Base-by-base conservation (phyloP, 495 filamentous ascomycete species). In the Aspergillus funiculosus region DNA sequence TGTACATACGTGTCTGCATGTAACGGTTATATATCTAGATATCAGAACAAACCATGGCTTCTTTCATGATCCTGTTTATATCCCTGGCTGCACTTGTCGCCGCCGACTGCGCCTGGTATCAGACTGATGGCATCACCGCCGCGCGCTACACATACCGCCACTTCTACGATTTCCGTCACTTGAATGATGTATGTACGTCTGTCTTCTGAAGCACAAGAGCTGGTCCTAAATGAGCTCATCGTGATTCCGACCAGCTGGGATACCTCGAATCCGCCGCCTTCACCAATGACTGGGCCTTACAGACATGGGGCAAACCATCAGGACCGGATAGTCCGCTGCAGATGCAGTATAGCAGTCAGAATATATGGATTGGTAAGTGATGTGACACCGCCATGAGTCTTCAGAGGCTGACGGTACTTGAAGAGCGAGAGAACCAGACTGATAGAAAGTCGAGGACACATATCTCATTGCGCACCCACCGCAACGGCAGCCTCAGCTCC, bases 401-500 rank as follows among this genome's bases (percentile, higher is more conserved):
- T 34, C 17, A n/a, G 26, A 1, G 26, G 8, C 26, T 3, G 13
- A 9, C 30, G 2, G 7, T 2, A 18, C 10, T 15, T n/a, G n/a
- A 11, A 34, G 17, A 34, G 1, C 9, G 15, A 13, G 9, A 34
- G 13, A 14, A 34, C 30, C 1, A 34, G 7, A 34, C 30, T n/a
- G 15, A n/a, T 14, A 10, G 1, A 34, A 34, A 14, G n/a, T 22
- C 35, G 6, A 3, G 1, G 3, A 26, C 42, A 3, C 19, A 44
- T n/a, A 29, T 44, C 5, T 15, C 19, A 1, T 30, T 44, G 11
- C 42, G 42, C 29, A 13, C 42, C 19, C 26, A 44, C 42, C 42
- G 29, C 42, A 35, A 35, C 42, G 11, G 14, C 2, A 9, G 14
- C 30, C 36, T 44, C 29, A 34, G 24, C 19, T 44, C 42, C n/a